Conservation (phyloP, 768 basidiomycete genomes). For the Paxillus rubicundulus region DNA sequence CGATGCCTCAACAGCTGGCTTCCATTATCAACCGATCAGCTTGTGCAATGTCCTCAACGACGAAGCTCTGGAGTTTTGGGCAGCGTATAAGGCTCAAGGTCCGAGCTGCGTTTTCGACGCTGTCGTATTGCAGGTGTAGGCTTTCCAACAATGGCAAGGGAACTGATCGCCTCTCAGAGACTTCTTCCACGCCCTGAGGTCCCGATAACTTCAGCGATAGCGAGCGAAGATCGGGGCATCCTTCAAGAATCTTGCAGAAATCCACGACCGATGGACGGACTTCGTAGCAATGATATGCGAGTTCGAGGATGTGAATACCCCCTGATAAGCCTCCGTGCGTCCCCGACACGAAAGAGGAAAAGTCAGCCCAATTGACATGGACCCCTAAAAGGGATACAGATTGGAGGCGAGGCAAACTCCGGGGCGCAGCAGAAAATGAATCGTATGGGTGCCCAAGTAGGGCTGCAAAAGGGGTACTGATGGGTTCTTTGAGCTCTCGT, state of each 20-base stretch:
- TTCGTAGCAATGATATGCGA: conserved; percentile 51
- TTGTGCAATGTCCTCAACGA: conserved; percentile 46
- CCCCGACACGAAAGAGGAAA: conserved; percentile 33
- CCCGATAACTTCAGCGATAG: conserved; percentile 52
- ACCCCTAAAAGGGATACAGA: conserved; percentile 54
- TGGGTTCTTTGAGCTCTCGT: conserved; percentile 33
- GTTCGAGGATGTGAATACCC: conserved; percentile 38
- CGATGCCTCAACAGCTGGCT: conserved; percentile 31
- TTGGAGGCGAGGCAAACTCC: conserved; percentile 42
- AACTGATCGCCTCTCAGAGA: conserved; percentile 30
- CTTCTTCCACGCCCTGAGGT: conserved; percentile 19
- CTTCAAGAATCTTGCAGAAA: conserved; percentile 42
- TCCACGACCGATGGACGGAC: conserved; percentile 51
- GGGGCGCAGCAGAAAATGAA: conserved; percentile 8
- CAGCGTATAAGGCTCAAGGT: conserved; percentile 43
- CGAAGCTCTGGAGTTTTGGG: conserved; percentile 36
- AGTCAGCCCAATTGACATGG: conserved; percentile 51
- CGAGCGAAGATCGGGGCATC: conserved; percentile 39
- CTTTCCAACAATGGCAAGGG: conserved; percentile 38
- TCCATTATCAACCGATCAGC: conserved; percentile 40
- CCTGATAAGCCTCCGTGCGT: conserved; percentile 16
- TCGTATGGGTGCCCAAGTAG: conserved; percentile 8
- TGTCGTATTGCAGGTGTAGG: conserved; percentile 46
- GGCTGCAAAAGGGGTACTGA: conserved; percentile 32
- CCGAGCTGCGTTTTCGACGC: conserved; percentile 35